Evolutionary conservation across 768 basidiomycete genomes (phyloP), one percentile per base, ranked within the genome.

Genomic region (Collybiopsis confluens): DNA sequence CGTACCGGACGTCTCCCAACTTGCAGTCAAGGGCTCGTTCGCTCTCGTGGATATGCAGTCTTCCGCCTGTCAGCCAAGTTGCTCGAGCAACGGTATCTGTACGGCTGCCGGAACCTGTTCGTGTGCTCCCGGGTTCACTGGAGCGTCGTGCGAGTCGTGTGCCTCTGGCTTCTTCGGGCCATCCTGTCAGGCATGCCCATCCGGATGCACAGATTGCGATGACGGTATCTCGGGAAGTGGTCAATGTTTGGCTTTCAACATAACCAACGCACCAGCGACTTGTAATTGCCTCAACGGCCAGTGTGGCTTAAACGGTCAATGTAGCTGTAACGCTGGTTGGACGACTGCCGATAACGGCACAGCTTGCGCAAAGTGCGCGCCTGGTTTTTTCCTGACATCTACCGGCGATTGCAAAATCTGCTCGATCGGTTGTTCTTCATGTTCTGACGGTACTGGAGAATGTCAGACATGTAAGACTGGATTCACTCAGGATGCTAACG

Each of bases 201-300:
- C 73, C 0, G 82, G 80, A 4, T 94, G 92, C 66, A 62, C 72
- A 0, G 67, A 76, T 2, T 95, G 92, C 64, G 87, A 92, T 58
- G 83, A 90, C 16, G 92, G 92, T 4, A 83, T 89, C 38, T 77
- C 83, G 0, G 92, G 92, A 0, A 77, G 82, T 0, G 93, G 93
- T 0, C 73, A 74, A 40, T 96, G 93, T 65, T 74, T 90, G 54
- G 66, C 70, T 9, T 66, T 79, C 3, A 62, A 68, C 0, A 70
- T 81, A 26, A 63, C 68, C 33, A 81, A 84, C 58, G 70, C 75
- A 2, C 80, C 87, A 2, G 77, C 80, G 33, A 77, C 77, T 1
- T 96, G 92, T 68, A 87, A 91, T 62, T 96, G 92, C 62, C 57
- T 85, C 46, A 94, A 94, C 61, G 92, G 92, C 2, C 67, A 81